phyloP scores from a whole-genome alignment of 192 early-diverging fungal genomes.

The Cetraspora pellucida region DNA sequence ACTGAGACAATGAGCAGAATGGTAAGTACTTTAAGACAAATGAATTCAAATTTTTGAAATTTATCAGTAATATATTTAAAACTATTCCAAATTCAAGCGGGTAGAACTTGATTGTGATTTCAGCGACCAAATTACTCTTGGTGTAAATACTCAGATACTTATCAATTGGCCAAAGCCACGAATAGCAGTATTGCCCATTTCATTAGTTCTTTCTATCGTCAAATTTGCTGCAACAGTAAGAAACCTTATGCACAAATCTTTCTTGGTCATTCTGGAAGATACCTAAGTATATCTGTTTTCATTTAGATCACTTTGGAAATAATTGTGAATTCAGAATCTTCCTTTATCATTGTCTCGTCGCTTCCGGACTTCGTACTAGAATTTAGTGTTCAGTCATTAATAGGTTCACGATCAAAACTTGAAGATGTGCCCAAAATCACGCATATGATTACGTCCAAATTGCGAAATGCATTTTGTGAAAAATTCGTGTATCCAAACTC shows the following conservation, averaged over 20 bases:
- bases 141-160: conserved; percentile 87
- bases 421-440: conserved; percentile 95
- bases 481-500: conserved; percentile 77
- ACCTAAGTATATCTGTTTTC: conserved; percentile 34
- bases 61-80: conserved; percentile 1
- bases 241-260: neutral
- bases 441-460: conserved; percentile 73
- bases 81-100: conserved; percentile 43
- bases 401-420: conserved; percentile 96
- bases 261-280: conserved; percentile 8
- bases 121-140: conserved; percentile 91
- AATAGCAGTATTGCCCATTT: conserved; percentile 91
- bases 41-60: neutral
- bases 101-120: conserved; percentile 86
- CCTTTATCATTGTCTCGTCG: conserved; percentile 57
- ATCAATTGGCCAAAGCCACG: conserved; percentile 93
- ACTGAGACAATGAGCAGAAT: conserved; percentile 54
- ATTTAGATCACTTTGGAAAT: conserved; percentile 48
- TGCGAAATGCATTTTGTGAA: conserved; percentile 70
- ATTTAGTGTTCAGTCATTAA: conserved; percentile 84
- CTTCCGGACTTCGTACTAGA: conserved; percentile 78
- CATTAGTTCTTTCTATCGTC: conserved; percentile 80
- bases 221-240: conserved; percentile 89
- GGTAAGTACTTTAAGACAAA: conserved; percentile 37
- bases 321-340: conserved; percentile 45